A percentile compares a stretch with the other conserved stretches of the same genome.
Conservation (phyloP, 2,329 filamentous ascomycete genomes). For the Dendryphion nanum region DNA sequence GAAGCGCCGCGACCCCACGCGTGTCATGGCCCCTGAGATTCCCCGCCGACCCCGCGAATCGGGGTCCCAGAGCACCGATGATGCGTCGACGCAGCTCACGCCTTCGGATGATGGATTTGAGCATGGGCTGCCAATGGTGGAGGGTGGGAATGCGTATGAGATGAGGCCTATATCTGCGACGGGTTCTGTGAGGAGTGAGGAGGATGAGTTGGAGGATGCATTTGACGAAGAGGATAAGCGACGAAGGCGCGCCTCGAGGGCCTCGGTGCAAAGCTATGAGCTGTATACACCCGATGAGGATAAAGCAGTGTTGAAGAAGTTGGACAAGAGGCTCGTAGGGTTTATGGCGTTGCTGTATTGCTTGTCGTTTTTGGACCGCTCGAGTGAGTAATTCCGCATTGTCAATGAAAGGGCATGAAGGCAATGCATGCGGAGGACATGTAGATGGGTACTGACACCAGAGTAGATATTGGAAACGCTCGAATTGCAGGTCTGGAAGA, state of each 20-base stretch:
- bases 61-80: constrained; percentile 20
- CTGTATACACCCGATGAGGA: constrained; percentile 70
- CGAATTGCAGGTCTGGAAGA: constrained; percentile 57
- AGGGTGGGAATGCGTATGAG: constrained; percentile 23
- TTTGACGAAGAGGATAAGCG: constrained; percentile 22
- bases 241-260: constrained; percentile 18
- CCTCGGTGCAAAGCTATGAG: constrained; percentile 46
- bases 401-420: neutral
- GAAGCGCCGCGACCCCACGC: too few species aligned
- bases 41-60: constrained; percentile 11
- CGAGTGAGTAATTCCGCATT: constrained; percentile 55
- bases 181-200: neutral
- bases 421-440: neutral
- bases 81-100: constrained; percentile 19
- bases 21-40: too few species aligned
- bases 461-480: constrained; percentile 60
- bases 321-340: constrained; percentile 74
- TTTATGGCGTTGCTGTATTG: constrained; percentile 83
- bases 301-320: constrained; percentile 65
- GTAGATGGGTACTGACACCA: neutral
- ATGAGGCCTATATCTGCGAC: constrained; percentile 17
- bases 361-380: constrained; percentile 81
- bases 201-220: too few species aligned
- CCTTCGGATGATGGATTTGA: constrained; percentile 13
- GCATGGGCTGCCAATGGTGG: constrained; percentile 6